phyloP scores from a whole-genome alignment of 2,329 filamentous ascomycete genomes.

The Aschersonia sp. region DNA sequence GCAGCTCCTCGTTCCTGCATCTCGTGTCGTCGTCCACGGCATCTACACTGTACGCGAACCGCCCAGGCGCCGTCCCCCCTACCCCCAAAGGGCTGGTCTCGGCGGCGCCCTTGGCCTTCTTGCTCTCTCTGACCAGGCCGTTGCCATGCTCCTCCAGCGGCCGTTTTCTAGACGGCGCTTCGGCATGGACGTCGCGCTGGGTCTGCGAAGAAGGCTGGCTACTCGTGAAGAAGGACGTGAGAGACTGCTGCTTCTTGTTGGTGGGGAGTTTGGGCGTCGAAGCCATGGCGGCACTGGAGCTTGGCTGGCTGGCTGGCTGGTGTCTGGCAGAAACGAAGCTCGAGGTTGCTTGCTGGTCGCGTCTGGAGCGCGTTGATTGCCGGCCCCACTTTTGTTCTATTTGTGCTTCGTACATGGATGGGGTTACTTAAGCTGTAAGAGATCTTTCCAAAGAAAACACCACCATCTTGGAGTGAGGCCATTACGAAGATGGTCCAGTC shows the following conservation, averaged over 20 bases:
- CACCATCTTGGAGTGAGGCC: too few relatives aligned
- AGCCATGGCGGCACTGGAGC: slow-evolving; percentile 12
- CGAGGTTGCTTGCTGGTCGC: background rate
- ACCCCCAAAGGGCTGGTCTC: slow-evolving; percentile 20
- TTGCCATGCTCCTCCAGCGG: slow-evolving; percentile 24
- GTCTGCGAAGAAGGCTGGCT: slow-evolving; percentile 10
- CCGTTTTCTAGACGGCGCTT: slow-evolving; percentile 28
- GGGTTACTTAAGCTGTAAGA: too few relatives aligned
- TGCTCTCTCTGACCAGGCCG: background rate
- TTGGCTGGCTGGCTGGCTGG: background rate
- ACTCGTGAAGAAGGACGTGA: slow-evolving; percentile 74
- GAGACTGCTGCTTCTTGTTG: slow-evolving; percentile 61
- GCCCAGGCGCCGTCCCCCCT: slow-evolving; percentile 17
- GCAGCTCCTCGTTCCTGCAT: slow-evolving; percentile 55
- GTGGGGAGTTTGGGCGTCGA: slow-evolving; percentile 15
- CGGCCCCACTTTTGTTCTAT: background rate
- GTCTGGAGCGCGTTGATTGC: background rate
- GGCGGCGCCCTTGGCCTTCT: slow-evolving; percentile 11
- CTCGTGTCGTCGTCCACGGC: slow-evolving; percentile 24
- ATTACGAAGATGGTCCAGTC: too few relatives aligned
- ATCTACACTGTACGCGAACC: slow-evolving; percentile 33
- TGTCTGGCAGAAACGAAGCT: too few relatives aligned
- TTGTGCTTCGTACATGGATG: background rate
- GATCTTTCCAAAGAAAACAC: too few relatives aligned
- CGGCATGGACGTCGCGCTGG: slow-evolving; percentile 11